Evolutionary conservation across 257 asterid genomes (phyloP), one percentile per base, ranked within the genome.

Genomic region (Verbascum thapsus): DNA sequence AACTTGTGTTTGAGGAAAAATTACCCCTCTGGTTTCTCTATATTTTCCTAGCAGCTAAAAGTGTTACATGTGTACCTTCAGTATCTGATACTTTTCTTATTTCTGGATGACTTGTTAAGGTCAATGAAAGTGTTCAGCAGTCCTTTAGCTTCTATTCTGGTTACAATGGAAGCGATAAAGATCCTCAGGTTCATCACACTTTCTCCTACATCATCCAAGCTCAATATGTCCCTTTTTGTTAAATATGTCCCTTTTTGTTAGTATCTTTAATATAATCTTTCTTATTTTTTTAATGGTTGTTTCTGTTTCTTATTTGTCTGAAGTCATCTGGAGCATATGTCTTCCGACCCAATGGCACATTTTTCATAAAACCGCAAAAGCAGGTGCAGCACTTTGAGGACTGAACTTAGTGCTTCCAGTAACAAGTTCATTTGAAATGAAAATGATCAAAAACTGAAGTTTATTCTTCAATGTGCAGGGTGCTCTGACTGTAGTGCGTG

Each of bases 261-360:
- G 32, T 26, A 1, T 26, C 32, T 26, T 26, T 26, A 26, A 26
- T 26, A 26, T 26, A 26, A n/a, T 26, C 2, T 26, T 1, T 26
- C 32, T 26, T 37, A 5, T 11, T 51, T 56, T 26, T 38, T 12
- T 61, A 58, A 63, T 60, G 38, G 22, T 17, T 35, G 40, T 18
- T 41, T 51, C 37, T 50, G 32, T 15, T 9, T 53, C 22, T 50
- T 43, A 50, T 22, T 54, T 63, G n/a, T 67, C 16, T 67, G 60
- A 75, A 86, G 95, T 76, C 91, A 18, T 78, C 91, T 74, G 95
- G 95, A 69, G 95, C 95, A 53, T 86, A 86, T 53, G 56, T 83
- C 50, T 86, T 86, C 74, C 87, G 91, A 23, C 95, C 95, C 63
- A 86, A 80, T 66, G 84, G 84, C 30, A 67, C 95, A 64, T 77